These are phyloP conservation scores for Apiotrichum sp. DNA, from an alignment of 1,284 basidiomycete genomes.

Conservation along the genomic window DNA sequence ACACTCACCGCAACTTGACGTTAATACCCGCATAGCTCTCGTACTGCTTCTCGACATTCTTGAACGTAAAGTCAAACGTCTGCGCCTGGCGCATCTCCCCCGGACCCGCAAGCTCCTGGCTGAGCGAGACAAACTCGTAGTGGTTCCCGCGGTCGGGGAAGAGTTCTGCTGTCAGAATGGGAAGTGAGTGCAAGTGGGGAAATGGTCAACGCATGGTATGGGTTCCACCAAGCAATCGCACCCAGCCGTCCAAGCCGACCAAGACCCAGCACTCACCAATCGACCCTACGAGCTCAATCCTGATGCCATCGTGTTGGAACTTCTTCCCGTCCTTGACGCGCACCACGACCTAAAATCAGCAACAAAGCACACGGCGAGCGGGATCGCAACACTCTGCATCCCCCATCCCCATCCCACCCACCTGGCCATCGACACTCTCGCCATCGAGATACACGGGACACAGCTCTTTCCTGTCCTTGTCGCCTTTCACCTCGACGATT, in stretches of 20 bases:
- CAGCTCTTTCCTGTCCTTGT: conserved; percentile 71
- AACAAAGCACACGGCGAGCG: no score
- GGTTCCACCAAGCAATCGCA: no score
- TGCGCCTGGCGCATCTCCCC: conserved; percentile 93
- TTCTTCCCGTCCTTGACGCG: conserved; percentile 92
- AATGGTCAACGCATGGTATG: no score
- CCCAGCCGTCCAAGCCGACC: no score
- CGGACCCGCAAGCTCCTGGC: conserved; percentile 87
- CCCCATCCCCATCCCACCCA: conserved; percentile 33
- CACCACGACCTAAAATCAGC: conserved; percentile 62
- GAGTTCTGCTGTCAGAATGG: conserved; percentile 58
- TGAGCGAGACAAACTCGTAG: conserved; percentile 92
- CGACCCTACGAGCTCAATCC: conserved; percentile 93
- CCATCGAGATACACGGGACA: conserved; percentile 96
- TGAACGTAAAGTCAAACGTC: conserved; percentile 93
- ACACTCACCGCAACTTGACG: conserved; percentile 79
- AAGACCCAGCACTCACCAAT: conserved; percentile 61
- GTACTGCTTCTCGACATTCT: conserved; percentile 98
- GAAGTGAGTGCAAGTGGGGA: background rate
- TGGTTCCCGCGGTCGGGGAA: conserved; percentile 85
- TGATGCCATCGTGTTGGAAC: conserved; percentile 91
- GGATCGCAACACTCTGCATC: no score
- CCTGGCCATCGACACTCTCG: conserved; percentile 79
- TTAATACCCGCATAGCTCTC: conserved; percentile 98
- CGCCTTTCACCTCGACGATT: conserved; percentile 57